Base-by-base conservation (phyloP, 2,329 filamentous ascomycete genomes). In the Fusarium aywerte region DNA sequence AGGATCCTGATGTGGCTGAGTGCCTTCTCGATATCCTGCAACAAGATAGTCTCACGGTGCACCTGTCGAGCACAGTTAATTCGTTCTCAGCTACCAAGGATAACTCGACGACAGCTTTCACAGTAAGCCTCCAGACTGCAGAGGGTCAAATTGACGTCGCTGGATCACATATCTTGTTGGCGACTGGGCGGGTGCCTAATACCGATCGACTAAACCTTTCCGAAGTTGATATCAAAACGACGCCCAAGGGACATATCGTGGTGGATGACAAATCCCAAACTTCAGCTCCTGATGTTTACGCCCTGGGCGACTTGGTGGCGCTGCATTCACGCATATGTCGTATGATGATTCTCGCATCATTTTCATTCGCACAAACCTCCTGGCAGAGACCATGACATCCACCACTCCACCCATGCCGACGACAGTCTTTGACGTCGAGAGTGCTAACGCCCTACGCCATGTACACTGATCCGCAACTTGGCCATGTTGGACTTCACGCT, bases 341-440 rank as follows among this genome's bases (percentile, higher is more conserved):
- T 86, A 85, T 75, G 84, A 87, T 72, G 84, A 86, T 74, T 85
- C 80, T 70, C 82, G 84, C 55, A 81, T 87, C 71, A 68, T 86
- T 43, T 77, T 87, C 71, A 68, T 86, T 43, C 77, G 80, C 23
- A 74, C 77, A 60, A 85, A 84, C 61, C 68, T 85, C 44, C 67
- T 83, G 35, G 69, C 73, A 35, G 59, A 62, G 7, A 49, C 68
- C 21, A 65, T 73, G n/a, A 50, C 67, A 23, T 32, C 67, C 43
- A 70, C 71, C 4, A 72, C 72, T 16, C 72, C 73, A 23, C 56
- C 74, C 16, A 70, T 75, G 40, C 68, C 72, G 15, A 71, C 68
- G 3, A 69, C 51, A 74, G 16, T 62, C 65, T 21, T 67, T 71
- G n/a, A 59, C 58, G 6, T 75, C 74, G 9, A 73, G 78, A 52